Evolutionary conservation across 345 rosid genomes (phyloP), one percentile per base, ranked within the genome.

Genomic region (Anastatica hierochuntica): DNA sequence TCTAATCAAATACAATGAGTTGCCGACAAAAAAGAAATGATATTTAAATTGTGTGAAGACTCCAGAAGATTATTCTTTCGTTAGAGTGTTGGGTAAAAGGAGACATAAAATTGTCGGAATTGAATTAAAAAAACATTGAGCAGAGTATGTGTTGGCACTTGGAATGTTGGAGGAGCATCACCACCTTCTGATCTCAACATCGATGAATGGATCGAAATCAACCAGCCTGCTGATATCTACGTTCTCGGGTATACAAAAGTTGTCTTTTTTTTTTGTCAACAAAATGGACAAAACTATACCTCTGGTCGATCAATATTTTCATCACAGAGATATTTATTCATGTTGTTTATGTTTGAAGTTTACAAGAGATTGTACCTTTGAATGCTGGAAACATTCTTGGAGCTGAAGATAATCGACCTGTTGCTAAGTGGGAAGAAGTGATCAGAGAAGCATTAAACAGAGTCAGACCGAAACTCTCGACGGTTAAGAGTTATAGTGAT

Each of bases 301-400:
- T 58, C 64, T 42, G 39, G 41, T 48, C 44, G n/a, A n/a, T n/a
- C n/a, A n/a, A n/a, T n/a, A n/a, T n/a, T n/a, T n/a, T n/a, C n/a
- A n/a, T n/a, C n/a, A n/a, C n/a, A n/a, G n/a, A n/a, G n/a, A n/a
- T n/a, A n/a, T n/a, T n/a, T n/a, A n/a, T n/a, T n/a, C n/a, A n/a
- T 23, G 6, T 10, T 21, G 46, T 46, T 33, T 31, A 12, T 33
- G 16, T 64, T 21, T n/a, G n/a, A 62, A 90, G 98, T 53, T 70
- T 90, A 58, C 98, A 87, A 79, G 98, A 90, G 72, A 84, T 90
- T 37, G 95, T 90, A 38, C 96, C 98, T 13, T 76, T 90, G 42
- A 90, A 79, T 68, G 89, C 98, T 49, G 98, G 95, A 44, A 90
- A 90, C 63, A 80, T 90, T 33, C 86, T 90, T 49, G 98, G 98